These are phyloP conservation scores for Phanerodontia chrysosporium DNA, from an alignment of 768 basidiomycete genomes.

Conservation along the genomic window DNA sequence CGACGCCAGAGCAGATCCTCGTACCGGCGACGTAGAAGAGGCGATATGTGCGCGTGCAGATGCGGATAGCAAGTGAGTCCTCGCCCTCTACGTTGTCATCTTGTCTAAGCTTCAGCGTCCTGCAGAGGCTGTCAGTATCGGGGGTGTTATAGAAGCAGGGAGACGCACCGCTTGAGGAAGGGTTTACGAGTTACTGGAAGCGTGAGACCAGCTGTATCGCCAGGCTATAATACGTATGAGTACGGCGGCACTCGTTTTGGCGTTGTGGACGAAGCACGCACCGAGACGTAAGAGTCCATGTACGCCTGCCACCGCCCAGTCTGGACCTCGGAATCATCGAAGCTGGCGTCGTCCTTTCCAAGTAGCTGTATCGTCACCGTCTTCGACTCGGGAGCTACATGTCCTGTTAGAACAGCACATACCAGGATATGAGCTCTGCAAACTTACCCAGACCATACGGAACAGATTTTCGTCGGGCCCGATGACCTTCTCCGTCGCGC, in stretches of 20 bases:
- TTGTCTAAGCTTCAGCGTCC: not conserved
- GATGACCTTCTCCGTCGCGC: conserved; percentile 62
- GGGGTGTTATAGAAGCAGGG: conserved; percentile 26
- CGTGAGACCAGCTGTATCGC: conserved; percentile 51
- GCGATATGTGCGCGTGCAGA: conserved; percentile 80
- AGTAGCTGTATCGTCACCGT: conserved; percentile 70
- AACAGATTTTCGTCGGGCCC: conserved; percentile 79
- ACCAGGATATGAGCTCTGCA: not conserved
- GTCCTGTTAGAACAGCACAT: not conserved
- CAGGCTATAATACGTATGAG: conserved; percentile 50
- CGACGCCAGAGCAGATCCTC: conserved; percentile 56
- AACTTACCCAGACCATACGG: conserved; percentile 75
- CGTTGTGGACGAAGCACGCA: conserved; percentile 27
- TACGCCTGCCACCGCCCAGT: conserved; percentile 79
- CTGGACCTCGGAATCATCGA: conserved; percentile 72
- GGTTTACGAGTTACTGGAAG: conserved; percentile 46
- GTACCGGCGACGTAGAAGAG: conserved; percentile 73
- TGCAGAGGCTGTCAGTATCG: conserved; percentile 5
- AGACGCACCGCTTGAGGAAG: conserved; percentile 60
- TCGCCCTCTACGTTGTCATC: conserved; percentile 19
- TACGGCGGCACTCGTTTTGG: not conserved
- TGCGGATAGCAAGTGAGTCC: conserved; percentile 68
- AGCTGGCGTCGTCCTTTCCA: conserved; percentile 73
- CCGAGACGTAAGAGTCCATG: conserved; percentile 71
- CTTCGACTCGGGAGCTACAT: conserved; percentile 60